Evolutionary conservation across 495 filamentous ascomycete species (phyloP), one percentile per base, ranked within the genome.

Genomic region (Neurospora sp.): DNA sequence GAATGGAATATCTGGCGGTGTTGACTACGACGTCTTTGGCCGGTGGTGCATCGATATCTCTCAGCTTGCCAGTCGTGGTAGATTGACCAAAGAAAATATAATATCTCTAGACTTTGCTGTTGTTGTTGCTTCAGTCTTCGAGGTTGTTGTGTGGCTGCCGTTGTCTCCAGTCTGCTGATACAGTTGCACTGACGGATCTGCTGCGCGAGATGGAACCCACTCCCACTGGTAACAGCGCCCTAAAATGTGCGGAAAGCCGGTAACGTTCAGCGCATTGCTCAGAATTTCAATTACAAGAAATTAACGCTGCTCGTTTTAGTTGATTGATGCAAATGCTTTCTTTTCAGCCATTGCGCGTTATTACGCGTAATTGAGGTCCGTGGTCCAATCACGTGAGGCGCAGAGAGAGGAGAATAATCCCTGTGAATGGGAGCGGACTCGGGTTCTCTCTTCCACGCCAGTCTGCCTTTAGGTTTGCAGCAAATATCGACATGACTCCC

Each of bases 391-490:
- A 74, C 73, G 73, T 74, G 73, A 72, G 59, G n/a, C 39, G 42
- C 59, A 53, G 71, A 68, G 61, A 20, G 42, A 70, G 41, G 31
- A 72, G 38, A 66, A 37, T 27, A 37, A 69, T 70, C 71, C 41
- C 31, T 73, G n/a, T 70, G 40, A 44, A 69, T 44, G 40, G 38
- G 72, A 44, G 70, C 70, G 31, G 70, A 31, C 5, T 70, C 22
- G 8, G 4, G 40, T 10, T 41, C 70, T 41, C 70, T 70, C 70
- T 68, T 69, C 41, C 20, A 70, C 9, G 22, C 41, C 44, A 73
- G 71, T 42, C 59, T 74, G 71, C 20, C 69, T 72, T 61, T 22
- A 70, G 73, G 69, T 74, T 73, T 74, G 73, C 76, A 75, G 48
- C 70, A 66, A 66, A 35, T 14, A 66, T 37, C 27, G 22, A 31